Conservation (phyloP, 495 filamentous ascomycete species). For the Lepraria neglecta region DNA sequence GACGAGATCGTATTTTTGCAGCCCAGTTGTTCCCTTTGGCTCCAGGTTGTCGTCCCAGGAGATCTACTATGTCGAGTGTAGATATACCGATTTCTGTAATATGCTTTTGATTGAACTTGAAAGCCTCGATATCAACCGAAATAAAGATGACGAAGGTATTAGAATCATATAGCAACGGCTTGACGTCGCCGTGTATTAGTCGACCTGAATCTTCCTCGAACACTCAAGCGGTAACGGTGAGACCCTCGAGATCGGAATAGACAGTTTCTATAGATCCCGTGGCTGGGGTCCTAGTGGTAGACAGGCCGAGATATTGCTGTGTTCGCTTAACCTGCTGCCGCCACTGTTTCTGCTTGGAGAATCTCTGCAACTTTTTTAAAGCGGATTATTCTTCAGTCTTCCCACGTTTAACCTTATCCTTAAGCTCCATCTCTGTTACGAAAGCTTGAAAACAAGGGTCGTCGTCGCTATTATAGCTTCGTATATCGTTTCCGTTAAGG, state of each 20-base stretch:
- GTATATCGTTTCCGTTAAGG: neutral
- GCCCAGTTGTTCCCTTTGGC: conserved; percentile 55
- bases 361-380: conserved; percentile 2
- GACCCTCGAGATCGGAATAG: conserved; percentile 4
- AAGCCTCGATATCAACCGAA: conserved; percentile 71
- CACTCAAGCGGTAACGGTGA: conserved; percentile 1
- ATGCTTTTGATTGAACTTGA: conserved; percentile 52
- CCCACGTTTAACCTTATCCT: conserved; percentile 1
- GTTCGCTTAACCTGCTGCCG: conserved; percentile 5
- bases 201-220: conserved; percentile 4
- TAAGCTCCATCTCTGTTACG: conserved; percentile 4
- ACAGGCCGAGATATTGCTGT: conserved; percentile 10
- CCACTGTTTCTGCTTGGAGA: conserved; percentile 10
- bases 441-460: conserved; percentile 7
- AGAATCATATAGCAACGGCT: conserved; percentile 37
- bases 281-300: conserved; percentile 1
- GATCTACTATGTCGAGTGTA: conserved; percentile 62
- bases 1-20: conserved; percentile 53
- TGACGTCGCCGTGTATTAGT: conserved; percentile 7
- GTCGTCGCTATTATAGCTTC: neutral
- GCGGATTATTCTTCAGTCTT: conserved; percentile 2
- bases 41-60: conserved; percentile 48
- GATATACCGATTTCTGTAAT: conserved; percentile 82
- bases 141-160: conserved; percentile 58
- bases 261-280: conserved; percentile 1